Conservation (phyloP, 2,329 filamentous ascomycete species). For the Pleurostoma richardsiae region DNA sequence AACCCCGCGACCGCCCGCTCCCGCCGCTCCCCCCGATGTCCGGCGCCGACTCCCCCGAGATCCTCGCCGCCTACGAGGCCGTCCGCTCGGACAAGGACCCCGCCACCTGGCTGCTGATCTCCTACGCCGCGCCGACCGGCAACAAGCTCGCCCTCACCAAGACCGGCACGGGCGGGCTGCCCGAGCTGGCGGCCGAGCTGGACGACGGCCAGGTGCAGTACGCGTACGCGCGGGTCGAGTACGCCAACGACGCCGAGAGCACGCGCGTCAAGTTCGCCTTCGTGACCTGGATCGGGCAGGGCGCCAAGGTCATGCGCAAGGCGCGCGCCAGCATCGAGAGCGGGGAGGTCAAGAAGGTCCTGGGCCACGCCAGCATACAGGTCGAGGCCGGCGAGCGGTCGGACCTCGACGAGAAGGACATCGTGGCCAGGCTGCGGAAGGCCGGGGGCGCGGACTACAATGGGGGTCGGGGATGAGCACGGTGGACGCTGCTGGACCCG, state of each 20-base stretch:
- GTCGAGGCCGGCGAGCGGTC: conserved; percentile 55
- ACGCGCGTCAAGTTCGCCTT: conserved; percentile 64
- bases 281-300: conserved; percentile 63
- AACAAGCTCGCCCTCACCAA: conserved; percentile 50
- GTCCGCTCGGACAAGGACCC: conserved; percentile 62
- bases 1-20: no score
- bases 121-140: conserved; percentile 49
- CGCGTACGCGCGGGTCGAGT: conserved; percentile 61
- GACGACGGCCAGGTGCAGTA: conserved; percentile 60
- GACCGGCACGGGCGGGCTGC: conserved; percentile 56
- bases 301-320: conserved; percentile 64
- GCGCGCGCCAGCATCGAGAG: conserved; percentile 64
- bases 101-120: conserved; percentile 64
- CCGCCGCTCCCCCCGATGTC: conserved; percentile 35
- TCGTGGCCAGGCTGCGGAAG: conserved; percentile 57
- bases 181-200: conserved; percentile 50
- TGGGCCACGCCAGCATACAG: conserved; percentile 61
- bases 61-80: conserved; percentile 59
- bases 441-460: conserved; percentile 69
- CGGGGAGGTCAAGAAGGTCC: conserved; percentile 57
- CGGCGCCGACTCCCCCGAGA: conserved; percentile 51
- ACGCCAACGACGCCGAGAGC: conserved; percentile 67
- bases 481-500: no score
- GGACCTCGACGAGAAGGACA: conserved; percentile 57
- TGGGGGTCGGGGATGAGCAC: conserved; percentile 48